These are phyloP conservation scores for Tricholoma furcatifolium DNA, from an alignment of 768 basidiomycete genomes.

Conservation along the genomic window DNA sequence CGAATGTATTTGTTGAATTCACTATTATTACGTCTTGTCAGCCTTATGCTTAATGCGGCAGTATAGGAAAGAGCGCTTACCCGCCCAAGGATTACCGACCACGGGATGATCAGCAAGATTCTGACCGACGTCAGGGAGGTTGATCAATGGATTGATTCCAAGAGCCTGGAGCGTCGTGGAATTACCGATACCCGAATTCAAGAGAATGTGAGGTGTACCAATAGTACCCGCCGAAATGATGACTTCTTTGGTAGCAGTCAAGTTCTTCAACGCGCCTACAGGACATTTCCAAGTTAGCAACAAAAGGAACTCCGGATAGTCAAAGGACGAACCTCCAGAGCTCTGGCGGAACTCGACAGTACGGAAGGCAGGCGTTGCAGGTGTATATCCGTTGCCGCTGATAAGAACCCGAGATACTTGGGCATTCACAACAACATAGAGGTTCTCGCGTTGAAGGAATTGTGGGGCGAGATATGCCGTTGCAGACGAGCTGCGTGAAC, in stretches of 20 bases:
- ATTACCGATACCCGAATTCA: constrained; percentile 34
- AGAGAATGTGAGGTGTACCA: constrained; percentile 28
- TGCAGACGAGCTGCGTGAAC: constrained; percentile 23
- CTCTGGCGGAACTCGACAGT: constrained; percentile 17
- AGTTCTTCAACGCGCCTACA: constrained; percentile 8
- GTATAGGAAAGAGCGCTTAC: neutral
- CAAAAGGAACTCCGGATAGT: neutral
- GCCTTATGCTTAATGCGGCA: neutral
- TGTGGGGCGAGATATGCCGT: constrained; percentile 24
- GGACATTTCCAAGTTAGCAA: neutral
- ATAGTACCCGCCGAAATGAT: constrained; percentile 34
- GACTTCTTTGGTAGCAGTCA: constrained; percentile 31
- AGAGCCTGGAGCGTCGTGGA: constrained; percentile 14
- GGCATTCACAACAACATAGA: constrained; percentile 24
- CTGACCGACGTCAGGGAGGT: constrained; percentile 36
- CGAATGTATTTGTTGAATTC: constrained; percentile 27
- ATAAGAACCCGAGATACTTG: constrained; percentile 25
- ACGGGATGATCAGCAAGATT: constrained; percentile 36
- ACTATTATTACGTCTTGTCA: constrained; percentile 1
- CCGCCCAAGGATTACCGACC: constrained; percentile 22
- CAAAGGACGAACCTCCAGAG: constrained; percentile 3
- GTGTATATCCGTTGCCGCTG: constrained; percentile 1
- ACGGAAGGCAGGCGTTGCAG: constrained; percentile 13
- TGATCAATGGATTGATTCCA: constrained; percentile 22
- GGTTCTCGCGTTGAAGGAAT: constrained; percentile 19